phyloP scores from a whole-genome alignment of 164 flowering plant species.

The Stephania japonica region DNA sequence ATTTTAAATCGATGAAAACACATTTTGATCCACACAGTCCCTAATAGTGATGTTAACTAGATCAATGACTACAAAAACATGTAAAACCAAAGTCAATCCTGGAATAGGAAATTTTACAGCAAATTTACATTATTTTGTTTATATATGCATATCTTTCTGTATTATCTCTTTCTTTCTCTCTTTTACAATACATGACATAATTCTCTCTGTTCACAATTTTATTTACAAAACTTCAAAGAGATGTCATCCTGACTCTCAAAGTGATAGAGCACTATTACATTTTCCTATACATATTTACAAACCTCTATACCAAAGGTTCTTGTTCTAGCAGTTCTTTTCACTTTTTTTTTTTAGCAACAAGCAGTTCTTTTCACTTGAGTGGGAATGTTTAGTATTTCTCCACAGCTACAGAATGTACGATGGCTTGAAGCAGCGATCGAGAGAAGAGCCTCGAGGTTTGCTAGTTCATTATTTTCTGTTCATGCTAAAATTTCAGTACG shows the following conservation, averaged over 20 bases:
- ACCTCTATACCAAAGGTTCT: no score
- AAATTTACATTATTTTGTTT: constrained; percentile 1
- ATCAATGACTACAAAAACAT: not conserved
- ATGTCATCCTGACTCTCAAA: constrained; percentile 2
- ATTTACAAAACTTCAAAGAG: constrained; percentile 8
- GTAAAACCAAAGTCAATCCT: not conserved
- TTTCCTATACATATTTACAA: constrained; percentile 6
- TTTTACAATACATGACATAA: constrained; percentile 13
- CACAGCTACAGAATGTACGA: constrained; percentile 11
- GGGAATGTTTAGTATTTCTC: constrained; percentile 14
- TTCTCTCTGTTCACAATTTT: constrained; percentile 18
- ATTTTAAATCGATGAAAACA: no score
- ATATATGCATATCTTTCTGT: constrained; percentile 5
- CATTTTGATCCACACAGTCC: no score
- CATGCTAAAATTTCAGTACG: not conserved
- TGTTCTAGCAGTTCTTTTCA: not conserved
- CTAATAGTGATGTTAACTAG: not conserved
- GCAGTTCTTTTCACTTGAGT: no score
- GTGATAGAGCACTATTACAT: constrained; percentile 10
- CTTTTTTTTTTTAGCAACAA: no score
- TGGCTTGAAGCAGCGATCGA: constrained; percentile 53
- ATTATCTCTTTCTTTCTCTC: not conserved
- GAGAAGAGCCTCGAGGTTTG: constrained; percentile 42
- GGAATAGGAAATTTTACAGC: not conserved
- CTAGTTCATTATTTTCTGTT: not conserved